Conservation (phyloP, 108 stramenopile species). For the Seminavis robusta region DNA sequence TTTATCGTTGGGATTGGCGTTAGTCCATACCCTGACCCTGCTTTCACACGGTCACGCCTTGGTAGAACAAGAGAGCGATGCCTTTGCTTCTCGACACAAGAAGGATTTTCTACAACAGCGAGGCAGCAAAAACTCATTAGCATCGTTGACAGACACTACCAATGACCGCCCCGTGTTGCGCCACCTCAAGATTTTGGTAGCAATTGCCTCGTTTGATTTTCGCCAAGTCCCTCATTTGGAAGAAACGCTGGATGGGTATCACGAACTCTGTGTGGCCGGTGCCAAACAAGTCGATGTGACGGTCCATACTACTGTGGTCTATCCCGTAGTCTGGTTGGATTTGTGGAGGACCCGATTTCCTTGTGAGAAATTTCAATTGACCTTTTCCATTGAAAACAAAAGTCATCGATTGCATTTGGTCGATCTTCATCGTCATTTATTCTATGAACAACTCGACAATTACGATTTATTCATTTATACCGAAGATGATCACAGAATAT, state of each 20-base stretch:
- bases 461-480: conserved; percentile 48
- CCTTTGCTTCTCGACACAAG: no score
- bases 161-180: no score
- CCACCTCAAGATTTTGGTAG: conserved; percentile 31
- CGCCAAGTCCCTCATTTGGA: conserved; percentile 40
- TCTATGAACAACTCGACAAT: conserved; percentile 40
- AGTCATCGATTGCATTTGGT: conserved; percentile 36
- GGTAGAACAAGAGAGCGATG: no score
- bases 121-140: no score
- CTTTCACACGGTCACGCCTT: no score
- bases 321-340: conserved; percentile 20
- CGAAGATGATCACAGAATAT: conserved; percentile 46
- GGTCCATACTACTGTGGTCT: conserved; percentile 34
- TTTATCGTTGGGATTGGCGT: no score
- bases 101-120: no score
- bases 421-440: conserved; percentile 41
- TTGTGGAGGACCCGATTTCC: conserved; percentile 40
- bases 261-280: conserved; percentile 45
- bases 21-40: no score
- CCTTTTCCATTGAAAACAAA: conserved; percentile 26
- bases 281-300: conserved; percentile 34
- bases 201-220: conserved; percentile 45
- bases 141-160: no score
- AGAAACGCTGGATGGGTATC: conserved; percentile 45
- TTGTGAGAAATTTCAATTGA: conserved; percentile 18